These are phyloP conservation scores for Lasiosphaeriaceae sp. DNA, from an alignment of 495 filamentous ascomycete species.

Conservation along the genomic window DNA sequence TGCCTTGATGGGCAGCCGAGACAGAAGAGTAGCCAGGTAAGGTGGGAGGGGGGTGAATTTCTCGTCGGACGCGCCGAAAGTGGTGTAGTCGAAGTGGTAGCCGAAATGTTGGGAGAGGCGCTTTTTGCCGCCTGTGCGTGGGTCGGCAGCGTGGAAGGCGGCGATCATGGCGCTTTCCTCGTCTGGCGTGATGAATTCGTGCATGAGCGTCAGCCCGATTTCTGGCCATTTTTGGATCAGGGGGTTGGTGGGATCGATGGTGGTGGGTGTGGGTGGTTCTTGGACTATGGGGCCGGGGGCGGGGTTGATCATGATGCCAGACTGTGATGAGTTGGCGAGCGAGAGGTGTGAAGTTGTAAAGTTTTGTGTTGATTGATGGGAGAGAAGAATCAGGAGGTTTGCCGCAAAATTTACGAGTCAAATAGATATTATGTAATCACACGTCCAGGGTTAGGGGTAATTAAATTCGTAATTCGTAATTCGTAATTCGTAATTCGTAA, in stretches of 20 bases:
- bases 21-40: slow-evolving; percentile 23
- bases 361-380: too few relatives aligned
- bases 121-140: slow-evolving; percentile 8
- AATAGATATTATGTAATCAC: too few relatives aligned
- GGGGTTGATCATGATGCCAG: too few relatives aligned
- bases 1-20: slow-evolving; percentile 22
- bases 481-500: too few relatives aligned
- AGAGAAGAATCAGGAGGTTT: too few relatives aligned
- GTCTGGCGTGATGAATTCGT: slow-evolving; percentile 23
- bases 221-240: slow-evolving; percentile 20
- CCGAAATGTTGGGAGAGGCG: slow-evolving; percentile 30
- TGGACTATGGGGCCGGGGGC: background rate
- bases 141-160: slow-evolving; percentile 22
- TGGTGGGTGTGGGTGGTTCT: slow-evolving; percentile 2
- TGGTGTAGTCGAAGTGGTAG: slow-evolving; percentile 34
- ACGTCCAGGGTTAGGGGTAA: too few relatives aligned
- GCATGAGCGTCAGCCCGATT: slow-evolving; percentile 25
- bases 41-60: slow-evolving; percentile 21
- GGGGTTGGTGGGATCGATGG: slow-evolving; percentile 15
- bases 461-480: too few relatives aligned
- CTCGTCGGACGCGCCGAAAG: slow-evolving; percentile 25
- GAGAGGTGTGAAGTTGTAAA: too few relatives aligned
- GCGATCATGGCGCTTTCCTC: slow-evolving; percentile 26
- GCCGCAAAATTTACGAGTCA: too few relatives aligned
- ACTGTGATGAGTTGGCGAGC: too few relatives aligned